These are phyloP conservation scores for Penicillium alfredii DNA, from an alignment of 495 filamentous ascomycete species.

Conservation along the genomic window DNA sequence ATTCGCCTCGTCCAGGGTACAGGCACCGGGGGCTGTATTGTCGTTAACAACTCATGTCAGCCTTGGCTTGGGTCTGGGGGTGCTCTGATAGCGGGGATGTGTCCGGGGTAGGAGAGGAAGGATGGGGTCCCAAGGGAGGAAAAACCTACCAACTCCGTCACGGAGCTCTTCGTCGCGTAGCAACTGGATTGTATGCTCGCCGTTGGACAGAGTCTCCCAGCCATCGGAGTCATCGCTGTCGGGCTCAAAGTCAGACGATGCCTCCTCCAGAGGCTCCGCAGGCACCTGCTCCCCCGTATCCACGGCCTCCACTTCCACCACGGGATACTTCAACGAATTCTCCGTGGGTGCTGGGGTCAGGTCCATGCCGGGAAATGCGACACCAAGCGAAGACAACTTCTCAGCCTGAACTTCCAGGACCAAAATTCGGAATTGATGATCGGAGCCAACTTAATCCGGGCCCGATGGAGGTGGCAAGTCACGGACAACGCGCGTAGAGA, in stretches of 20 bases:
- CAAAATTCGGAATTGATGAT: constrained; percentile 27
- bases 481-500: not conserved
- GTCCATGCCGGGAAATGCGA: constrained; percentile 32
- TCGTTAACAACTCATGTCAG: constrained; percentile 16
- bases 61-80: constrained; percentile 10
- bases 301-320: constrained; percentile 42
- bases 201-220: constrained; percentile 64
- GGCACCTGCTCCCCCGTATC: constrained; percentile 26
- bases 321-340: constrained; percentile 36
- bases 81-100: constrained; percentile 22
- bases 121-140: constrained; percentile 7
- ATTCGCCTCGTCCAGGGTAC: constrained; percentile 67
- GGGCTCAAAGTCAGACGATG: constrained; percentile 45
- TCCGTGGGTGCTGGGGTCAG: constrained; percentile 38
- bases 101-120: constrained; percentile 18
- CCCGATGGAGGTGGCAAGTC: constrained; percentile 15
- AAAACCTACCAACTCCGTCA: constrained; percentile 42
- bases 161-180: constrained; percentile 56
- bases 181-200: constrained; percentile 61
- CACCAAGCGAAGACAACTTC: constrained; percentile 27
- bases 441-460: constrained; percentile 36
- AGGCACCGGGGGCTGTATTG: constrained; percentile 49
- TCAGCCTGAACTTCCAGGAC: constrained; percentile 31
- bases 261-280: constrained; percentile 25
- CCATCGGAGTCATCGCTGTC: constrained; percentile 58